phyloP scores from a whole-genome alignment of 2,329 filamentous ascomycete genomes.

The Aschersonia sp. region DNA sequence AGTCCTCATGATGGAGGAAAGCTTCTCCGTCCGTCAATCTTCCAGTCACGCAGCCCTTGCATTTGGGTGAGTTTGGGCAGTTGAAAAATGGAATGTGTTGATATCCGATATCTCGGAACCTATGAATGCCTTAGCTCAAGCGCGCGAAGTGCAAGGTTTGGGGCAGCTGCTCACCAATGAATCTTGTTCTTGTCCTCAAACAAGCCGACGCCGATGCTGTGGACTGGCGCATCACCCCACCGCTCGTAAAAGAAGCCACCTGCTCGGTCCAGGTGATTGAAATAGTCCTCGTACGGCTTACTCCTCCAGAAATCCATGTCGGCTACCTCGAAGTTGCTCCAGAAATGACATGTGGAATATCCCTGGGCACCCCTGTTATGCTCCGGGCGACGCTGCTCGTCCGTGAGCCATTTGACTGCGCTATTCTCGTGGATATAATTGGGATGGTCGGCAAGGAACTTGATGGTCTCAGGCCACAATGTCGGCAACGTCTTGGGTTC shows the following conservation, averaged over 20 bases:
- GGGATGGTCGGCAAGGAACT: constrained; percentile 76
- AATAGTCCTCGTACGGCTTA: constrained; percentile 85
- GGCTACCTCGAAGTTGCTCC: constrained; percentile 96
- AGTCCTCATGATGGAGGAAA: constrained; percentile 82
- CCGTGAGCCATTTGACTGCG: constrained; percentile 76
- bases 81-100: constrained; percentile 98
- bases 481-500: constrained; percentile 71
- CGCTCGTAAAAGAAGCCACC: constrained; percentile 98
- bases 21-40: constrained; percentile 78
- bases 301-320: constrained; percentile 89
- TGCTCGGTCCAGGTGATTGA: constrained; percentile 88
- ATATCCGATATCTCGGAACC: constrained; percentile 99
- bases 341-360: constrained; percentile 97
- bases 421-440: constrained; percentile 72
- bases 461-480: constrained; percentile 89
- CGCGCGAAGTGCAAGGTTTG: neutral
- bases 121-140: constrained; percentile 21
- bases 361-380: constrained; percentile 74
- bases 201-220: constrained; percentile 80
- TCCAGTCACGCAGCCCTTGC: constrained; percentile 72
- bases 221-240: constrained; percentile 95
- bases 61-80: constrained; percentile 93
- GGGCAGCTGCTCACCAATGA: constrained; percentile 57
- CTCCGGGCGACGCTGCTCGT: constrained; percentile 60
- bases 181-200: constrained; percentile 86